These are phyloP conservation scores for Penicillium samsonianum DNA, from an alignment of 495 filamentous ascomycete genomes.

Conservation along the genomic window DNA sequence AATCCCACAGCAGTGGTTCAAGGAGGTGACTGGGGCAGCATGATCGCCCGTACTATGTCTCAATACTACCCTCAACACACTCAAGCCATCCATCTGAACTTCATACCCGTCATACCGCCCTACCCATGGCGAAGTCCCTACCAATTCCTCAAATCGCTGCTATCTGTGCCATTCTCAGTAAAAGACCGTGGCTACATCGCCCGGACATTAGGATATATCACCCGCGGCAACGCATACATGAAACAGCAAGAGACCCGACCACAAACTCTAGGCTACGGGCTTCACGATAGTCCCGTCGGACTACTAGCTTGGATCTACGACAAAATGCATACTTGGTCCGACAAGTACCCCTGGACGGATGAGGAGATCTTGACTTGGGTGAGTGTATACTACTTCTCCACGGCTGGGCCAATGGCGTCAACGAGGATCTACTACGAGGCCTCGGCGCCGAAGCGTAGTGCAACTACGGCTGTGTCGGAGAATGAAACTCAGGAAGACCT, in stretches of 20 bases:
- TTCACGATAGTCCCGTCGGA: constrained; percentile 53
- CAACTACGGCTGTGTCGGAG: constrained; percentile 13
- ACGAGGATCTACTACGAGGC: constrained; percentile 54
- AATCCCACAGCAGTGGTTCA: constrained; percentile 40
- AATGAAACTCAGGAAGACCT: constrained; percentile 8
- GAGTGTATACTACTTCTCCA: constrained; percentile 54
- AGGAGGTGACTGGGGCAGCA: constrained; percentile 54
- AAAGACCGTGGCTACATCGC: constrained; percentile 37
- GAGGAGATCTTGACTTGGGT: constrained; percentile 59
- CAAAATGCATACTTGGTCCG: constrained; percentile 54
- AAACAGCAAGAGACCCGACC: constrained; percentile 51
- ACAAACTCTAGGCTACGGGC: constrained; percentile 51
- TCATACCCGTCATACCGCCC: constrained; percentile 37
- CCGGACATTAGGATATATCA: constrained; percentile 35
- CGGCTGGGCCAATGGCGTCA: constrained; percentile 50
- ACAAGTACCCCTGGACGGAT: constrained; percentile 53
- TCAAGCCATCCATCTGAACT: constrained; percentile 49
- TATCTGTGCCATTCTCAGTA: constrained; percentile 40
- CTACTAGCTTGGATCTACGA: constrained; percentile 59
- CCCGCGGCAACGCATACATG: constrained; percentile 45
- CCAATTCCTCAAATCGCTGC: constrained; percentile 33
- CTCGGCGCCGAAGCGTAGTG: constrained; percentile 24
- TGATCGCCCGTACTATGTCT: constrained; percentile 45
- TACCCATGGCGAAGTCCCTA: constrained; percentile 38
- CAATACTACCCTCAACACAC: constrained; percentile 40